Base-by-base conservation (phyloP, 306 rosid genomes). In the Cicer chorassanicum region DNA sequence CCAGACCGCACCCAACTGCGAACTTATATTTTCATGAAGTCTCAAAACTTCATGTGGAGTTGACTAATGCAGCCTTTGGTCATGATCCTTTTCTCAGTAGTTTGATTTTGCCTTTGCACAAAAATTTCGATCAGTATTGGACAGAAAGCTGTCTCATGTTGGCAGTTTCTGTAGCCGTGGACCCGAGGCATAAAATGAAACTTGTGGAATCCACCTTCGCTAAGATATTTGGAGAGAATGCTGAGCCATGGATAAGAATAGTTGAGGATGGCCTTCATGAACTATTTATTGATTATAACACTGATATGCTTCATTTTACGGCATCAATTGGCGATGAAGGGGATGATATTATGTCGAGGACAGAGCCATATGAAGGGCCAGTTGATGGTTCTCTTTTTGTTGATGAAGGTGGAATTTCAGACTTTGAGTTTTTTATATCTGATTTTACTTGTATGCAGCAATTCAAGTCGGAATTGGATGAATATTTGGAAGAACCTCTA, bases 121-220 rank as follows among this genome's bases (percentile, higher is more conserved):
- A 87, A 65, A 87, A 50, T 63, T 94, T 94, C 53, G 96, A 94
- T 73, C 82, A 70, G 57, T 94, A 94, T 78, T 94, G 98, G 98
- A 89, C 84, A 78, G 90, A 86, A 40, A 87, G 87, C 76, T 91
- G 96, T 77, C 84, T 88, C 65, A 79, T 88, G 82, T 81, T 94
- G 70, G 96, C 97, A 34, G 78, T 84, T 79, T 93, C 98, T 41
- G 92, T 86, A 6, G 89, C 87, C 34, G 78, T 94, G 96, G 98
- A 94, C 72, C 98, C 98, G 1, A 86, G 95, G 80, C 89, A 86
- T 83, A 94, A 94, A 88, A 84, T 87, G 91, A 86, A 88, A 71
- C 79, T 86, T 56, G 97, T 94, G 51, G 91, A 91, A 77, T 65
- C 80, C 60, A 90, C 86, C 15, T 94, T 94, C 67, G 38, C 82